A percentile compares a stretch with the other conserved stretches of the same genome.
Evolutionary conservation across 176 grass and related monocot species (phyloP).

Genomic region (Bolboschoenus planiculmis): DNA sequence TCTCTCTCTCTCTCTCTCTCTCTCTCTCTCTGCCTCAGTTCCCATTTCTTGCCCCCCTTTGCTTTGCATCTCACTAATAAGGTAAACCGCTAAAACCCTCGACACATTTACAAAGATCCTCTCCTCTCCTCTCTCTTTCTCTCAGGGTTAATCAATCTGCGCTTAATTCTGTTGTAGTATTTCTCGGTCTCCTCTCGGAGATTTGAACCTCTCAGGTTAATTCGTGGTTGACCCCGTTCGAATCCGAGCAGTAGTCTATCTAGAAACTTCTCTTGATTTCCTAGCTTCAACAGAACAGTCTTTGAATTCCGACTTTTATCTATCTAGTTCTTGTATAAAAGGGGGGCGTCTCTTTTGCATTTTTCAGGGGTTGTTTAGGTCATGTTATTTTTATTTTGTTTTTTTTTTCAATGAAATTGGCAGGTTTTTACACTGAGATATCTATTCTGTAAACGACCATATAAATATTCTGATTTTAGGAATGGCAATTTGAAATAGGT

Average conservation of each 20-base stretch:
- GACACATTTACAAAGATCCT: background rate
- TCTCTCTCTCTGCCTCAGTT: conserved; percentile 1
- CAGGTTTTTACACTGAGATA: background rate
- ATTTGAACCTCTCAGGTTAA: conserved; percentile 12
- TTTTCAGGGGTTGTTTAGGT: background rate
- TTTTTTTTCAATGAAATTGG: background rate
- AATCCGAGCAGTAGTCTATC: background rate
- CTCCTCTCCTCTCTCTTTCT: background rate
- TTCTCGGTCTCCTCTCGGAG: conserved; percentile 2
- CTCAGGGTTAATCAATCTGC: background rate
- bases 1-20: conserved; percentile 1
- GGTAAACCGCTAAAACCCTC: conserved; percentile 20
- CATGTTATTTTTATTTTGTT: background rate
- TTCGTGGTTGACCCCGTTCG: conserved; percentile 12
- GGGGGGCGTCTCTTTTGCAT: background rate
- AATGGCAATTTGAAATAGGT: background rate
- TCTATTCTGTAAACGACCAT: background rate
- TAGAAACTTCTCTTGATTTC: background rate
- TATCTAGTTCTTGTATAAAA: background rate
- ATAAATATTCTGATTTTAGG: background rate
- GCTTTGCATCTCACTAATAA: conserved; percentile 27
- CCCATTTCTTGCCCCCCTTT: conserved; percentile 21
- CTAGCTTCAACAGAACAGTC: background rate
- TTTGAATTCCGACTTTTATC: background rate
- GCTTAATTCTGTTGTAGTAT: background rate